Conservation (phyloP, 805 yeast genomes). For the Candida boidinii region DNA sequence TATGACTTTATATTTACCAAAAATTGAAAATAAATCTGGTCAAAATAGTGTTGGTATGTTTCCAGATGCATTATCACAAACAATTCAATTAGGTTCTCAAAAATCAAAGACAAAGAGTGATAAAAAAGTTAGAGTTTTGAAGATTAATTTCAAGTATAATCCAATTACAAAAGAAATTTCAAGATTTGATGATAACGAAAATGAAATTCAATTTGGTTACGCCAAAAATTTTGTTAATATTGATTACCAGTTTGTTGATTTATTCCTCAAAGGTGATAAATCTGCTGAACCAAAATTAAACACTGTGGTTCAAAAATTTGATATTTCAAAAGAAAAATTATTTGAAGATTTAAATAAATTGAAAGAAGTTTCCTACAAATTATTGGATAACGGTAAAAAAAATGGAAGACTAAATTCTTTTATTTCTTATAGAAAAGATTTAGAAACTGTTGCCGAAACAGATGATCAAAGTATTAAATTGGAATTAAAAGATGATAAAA, state of each 20-base stretch:
- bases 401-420: slow-evolving; percentile 29
- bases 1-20: slow-evolving; percentile 68
- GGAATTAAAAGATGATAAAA: slow-evolving; percentile 12
- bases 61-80: slow-evolving; percentile 44
- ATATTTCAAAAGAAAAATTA: slow-evolving; percentile 4
- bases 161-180: slow-evolving; percentile 10
- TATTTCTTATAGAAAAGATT: too few relatives aligned
- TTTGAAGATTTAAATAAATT: slow-evolving; percentile 28
- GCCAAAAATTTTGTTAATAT: slow-evolving; percentile 39
- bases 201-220: slow-evolving; percentile 30
- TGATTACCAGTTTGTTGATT: slow-evolving; percentile 61
- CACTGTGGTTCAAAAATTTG: slow-evolving; percentile 2
- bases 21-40: slow-evolving; percentile 34
- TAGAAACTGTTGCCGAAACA: too few relatives aligned
- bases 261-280: slow-evolving; percentile 26
- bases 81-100: slow-evolving; percentile 35
- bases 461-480: too few relatives aligned
- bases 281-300: slow-evolving; percentile 5
- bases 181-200: slow-evolving; percentile 14
- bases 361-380: slow-evolving; percentile 20
- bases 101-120: slow-evolving; percentile 30
- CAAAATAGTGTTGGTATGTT: slow-evolving; percentile 67
- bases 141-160: slow-evolving; percentile 28
- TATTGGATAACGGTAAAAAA: slow-evolving; percentile 23
- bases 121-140: slow-evolving; percentile 36